Base-by-base conservation (phyloP, 2,329 filamentous ascomycete genomes). In the Ascochyta viciae-villosae region DNA sequence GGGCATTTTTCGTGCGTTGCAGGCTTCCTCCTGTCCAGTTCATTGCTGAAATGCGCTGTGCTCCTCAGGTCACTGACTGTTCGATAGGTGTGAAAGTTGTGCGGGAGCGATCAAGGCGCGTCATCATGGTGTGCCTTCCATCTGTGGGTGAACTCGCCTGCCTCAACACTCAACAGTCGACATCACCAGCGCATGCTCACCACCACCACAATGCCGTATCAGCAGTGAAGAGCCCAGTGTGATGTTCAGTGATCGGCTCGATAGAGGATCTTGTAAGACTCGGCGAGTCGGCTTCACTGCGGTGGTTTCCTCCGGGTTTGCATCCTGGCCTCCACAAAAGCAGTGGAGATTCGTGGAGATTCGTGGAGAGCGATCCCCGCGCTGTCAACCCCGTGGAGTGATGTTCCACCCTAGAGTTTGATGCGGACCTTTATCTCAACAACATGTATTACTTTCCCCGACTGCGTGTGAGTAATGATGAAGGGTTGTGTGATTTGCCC, bases 21-120 rank as follows among this genome's bases (percentile, higher is more conserved):
- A 78, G 62, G 26, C 73, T 74, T 4, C 80, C 80, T 26, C 80
- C 80, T 0, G 78, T 82, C 80, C 80, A 82, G 51, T 82, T 81
- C 80, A 82, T 82, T 13, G 37, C 41, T 33, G 34, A 3, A 13
- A 23, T 12, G 15, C 5, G 29, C 19, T 4, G 27, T 16, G 37
- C 31, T 19, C 37, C 16, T 16, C 26, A 35, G 34, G 46, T 29
- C 29, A 8, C 19, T 35, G 26, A 37, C n/a, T 27, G 13, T 27
- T 24, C 13, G 15, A 24, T 33, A 19, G 35, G 10, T 23, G n/a
- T 27, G 46, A n/a, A 24, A n/a, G 15, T 29, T 19, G 31, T 22
- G 33, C 26, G 42, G 23, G 42, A 37, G 26, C 26, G 22, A 19
- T 29, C 31, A n/a, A 19, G 16, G 33, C 33, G 27, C 13, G 46